Evolutionary conservation across 306 rosid genomes (phyloP), one percentile per base, ranked within the genome.

Genomic region (Vigna hirtella): DNA sequence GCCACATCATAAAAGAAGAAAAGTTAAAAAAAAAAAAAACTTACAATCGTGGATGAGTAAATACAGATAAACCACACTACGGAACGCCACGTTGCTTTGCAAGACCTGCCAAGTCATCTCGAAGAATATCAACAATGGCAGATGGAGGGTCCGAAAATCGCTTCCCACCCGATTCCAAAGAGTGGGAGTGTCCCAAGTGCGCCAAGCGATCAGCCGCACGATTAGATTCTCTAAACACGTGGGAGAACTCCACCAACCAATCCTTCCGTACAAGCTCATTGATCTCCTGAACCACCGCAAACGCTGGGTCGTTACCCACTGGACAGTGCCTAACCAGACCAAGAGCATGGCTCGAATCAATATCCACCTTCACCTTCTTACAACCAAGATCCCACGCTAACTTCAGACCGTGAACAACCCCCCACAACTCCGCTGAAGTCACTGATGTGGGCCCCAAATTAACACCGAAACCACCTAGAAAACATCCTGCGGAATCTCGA

Each of bases 161-260:
- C 9, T 52, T 52, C 2, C 43, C 51, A 52, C 76, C 65, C 0
- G 3, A 6, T 2, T 72, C 38, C 51, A 18, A 5, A 2, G 65
- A 34, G 22, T 34, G 47, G 1, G 67, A 61, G 24, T 53, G 76
- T 18, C 76, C 76, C 76, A 17, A 17, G 47, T 18, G 76, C 17
- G 76, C 65, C 76, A 72, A 17, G 6, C 26, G 24, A 53, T 72
- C 76, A 11, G 76, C 76, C 11, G 76, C 76, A 17, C 76, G 76
- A 20, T 72, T 72, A 5, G 76, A 72, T 72, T 72, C 76, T 36
- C 76, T 52, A 6, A 52, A 38, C 2, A 53, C 40, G 20, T 72
- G 76, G 0, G 76, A 72, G 15, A 72, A 72, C 12, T 71, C 76
- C 48, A 71, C 76, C 76, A 71, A 71, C 76, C 76, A 71, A 71